A percentile compares a stretch with the other conserved stretches of the same genome.
These are phyloP conservation scores for Fusarium euwallaceae DNA, from an alignment of 2,329 filamentous ascomycete genomes.

Conservation along the genomic window DNA sequence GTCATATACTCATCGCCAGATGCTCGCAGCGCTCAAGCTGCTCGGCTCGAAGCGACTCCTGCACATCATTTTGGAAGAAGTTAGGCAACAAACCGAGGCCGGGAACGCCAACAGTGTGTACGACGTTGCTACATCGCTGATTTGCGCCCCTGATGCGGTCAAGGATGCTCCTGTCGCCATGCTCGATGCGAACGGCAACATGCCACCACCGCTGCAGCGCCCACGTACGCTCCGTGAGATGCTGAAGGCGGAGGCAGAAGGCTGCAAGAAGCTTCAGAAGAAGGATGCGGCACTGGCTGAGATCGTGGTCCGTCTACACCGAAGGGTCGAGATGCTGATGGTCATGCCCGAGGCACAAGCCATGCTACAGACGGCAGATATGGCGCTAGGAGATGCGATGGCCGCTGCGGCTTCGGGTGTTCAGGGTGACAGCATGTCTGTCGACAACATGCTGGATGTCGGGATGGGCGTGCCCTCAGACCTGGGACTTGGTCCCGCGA, in stretches of 20 bases:
- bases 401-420: conserved; percentile 59
- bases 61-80: conserved; percentile 74
- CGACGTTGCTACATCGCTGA: conserved; percentile 76
- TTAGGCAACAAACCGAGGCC: conserved; percentile 71
- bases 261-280: conserved; percentile 68
- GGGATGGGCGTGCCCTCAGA: conserved; percentile 58
- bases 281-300: conserved; percentile 71
- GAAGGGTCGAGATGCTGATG: conserved; percentile 76
- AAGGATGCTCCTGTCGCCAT: conserved; percentile 55
- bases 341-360: conserved; percentile 55
- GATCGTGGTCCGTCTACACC: conserved; percentile 71
- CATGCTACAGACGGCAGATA: conserved; percentile 58
- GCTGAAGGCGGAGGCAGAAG: conserved; percentile 69
- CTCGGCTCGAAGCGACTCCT: conserved; percentile 74
- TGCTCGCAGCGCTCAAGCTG: conserved; percentile 71
- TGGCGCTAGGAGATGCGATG: conserved; percentile 59
- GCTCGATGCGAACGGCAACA: conserved; percentile 53
- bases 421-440: conserved; percentile 55
- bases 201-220: conserved; percentile 57
- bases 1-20: conserved; percentile 79
- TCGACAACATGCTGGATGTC: conserved; percentile 61
- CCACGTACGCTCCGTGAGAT: conserved; percentile 71
- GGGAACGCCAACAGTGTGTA: conserved; percentile 73
- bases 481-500: conserved; percentile 54
- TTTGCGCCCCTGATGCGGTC: conserved; percentile 74